phyloP scores from a whole-genome alignment of 2,329 filamentous ascomycete genomes.

The Rachicladosporium sp. region DNA sequence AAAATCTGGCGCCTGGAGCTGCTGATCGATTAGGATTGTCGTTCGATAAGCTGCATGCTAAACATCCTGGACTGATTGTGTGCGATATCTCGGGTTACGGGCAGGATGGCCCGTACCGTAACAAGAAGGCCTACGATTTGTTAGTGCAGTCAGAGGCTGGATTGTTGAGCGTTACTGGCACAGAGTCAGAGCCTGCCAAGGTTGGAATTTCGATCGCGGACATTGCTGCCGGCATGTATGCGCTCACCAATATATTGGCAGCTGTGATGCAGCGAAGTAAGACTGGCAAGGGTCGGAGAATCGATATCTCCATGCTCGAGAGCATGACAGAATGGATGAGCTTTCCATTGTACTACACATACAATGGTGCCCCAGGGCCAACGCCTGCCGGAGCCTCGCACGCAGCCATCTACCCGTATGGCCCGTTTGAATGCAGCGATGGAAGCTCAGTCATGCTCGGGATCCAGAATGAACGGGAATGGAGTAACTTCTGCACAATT shows the following conservation, averaged over 20 bases:
- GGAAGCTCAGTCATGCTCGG: constrained; percentile 39
- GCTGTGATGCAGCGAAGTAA: constrained; percentile 34
- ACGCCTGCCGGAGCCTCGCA: constrained; percentile 37
- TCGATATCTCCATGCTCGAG: constrained; percentile 46
- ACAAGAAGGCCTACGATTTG: constrained; percentile 45
- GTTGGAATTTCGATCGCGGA: constrained; percentile 45
- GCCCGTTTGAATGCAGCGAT: constrained; percentile 37
- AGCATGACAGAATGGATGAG: constrained; percentile 46
- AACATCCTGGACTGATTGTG: constrained; percentile 37
- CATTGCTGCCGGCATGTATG: constrained; percentile 42
- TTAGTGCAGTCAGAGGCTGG: constrained; percentile 45
- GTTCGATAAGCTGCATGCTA: constrained; percentile 29
- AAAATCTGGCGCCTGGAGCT: constrained; percentile 42
- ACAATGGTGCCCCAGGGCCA: constrained; percentile 30
- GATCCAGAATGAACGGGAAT: constrained; percentile 44
- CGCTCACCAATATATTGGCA: constrained; percentile 39
- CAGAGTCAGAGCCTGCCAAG: constrained; percentile 33
- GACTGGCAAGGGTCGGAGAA: constrained; percentile 34
- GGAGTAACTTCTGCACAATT: constrained; percentile 34
- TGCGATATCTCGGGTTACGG: constrained; percentile 45
- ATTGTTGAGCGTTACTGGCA: constrained; percentile 40
- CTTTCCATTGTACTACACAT: constrained; percentile 39
- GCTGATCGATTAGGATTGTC: constrained; percentile 37
- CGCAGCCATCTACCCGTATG: constrained; percentile 42
- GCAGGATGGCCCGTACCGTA: constrained; percentile 37